A percentile compares a stretch with the other conserved stretches of the same genome.
These are phyloP conservation scores for Nemania sp. DNA, from an alignment of 2,329 filamentous ascomycete species.

Conservation along the genomic window DNA sequence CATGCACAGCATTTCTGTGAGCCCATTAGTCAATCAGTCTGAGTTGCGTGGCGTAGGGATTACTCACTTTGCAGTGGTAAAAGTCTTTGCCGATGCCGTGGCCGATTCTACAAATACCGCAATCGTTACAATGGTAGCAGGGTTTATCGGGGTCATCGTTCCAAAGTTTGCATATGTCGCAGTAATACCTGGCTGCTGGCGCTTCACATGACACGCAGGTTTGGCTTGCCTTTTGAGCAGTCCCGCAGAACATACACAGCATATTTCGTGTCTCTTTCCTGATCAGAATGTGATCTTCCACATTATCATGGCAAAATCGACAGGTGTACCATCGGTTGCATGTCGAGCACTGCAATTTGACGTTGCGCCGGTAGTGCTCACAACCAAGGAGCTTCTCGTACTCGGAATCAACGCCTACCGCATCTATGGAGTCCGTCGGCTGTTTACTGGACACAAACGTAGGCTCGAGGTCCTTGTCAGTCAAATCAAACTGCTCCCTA, in stretches of 20 bases:
- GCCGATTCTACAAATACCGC: slow-evolving; percentile 91
- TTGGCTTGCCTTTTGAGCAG: slow-evolving; percentile 80
- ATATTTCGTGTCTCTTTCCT: slow-evolving; percentile 88
- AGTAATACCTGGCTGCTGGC: slow-evolving; percentile 87
- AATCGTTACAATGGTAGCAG: slow-evolving; percentile 96
- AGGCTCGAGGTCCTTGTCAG: slow-evolving; percentile 66
- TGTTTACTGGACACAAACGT: slow-evolving; percentile 64
- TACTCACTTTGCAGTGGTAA: slow-evolving; percentile 88
- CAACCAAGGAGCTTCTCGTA: slow-evolving; percentile 69
- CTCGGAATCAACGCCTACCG: slow-evolving; percentile 46
- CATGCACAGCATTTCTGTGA: slow-evolving; percentile 85
- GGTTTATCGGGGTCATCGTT: slow-evolving; percentile 88
- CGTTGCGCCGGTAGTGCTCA: slow-evolving; percentile 90
- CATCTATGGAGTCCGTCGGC: slow-evolving; percentile 47
- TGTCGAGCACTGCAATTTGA: slow-evolving; percentile 90
- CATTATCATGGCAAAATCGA: slow-evolving; percentile 87
- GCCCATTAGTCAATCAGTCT: slow-evolving; percentile 1
- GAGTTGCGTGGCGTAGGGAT: no score
- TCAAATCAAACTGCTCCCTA: slow-evolving; percentile 54
- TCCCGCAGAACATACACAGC: slow-evolving; percentile 94
- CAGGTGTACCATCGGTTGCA: slow-evolving; percentile 95
- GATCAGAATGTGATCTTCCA: slow-evolving; percentile 77
- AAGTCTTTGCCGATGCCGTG: slow-evolving; percentile 95
- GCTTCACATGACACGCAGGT: slow-evolving; percentile 77
- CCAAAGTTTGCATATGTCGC: slow-evolving; percentile 94